Conservation (phyloP, 495 filamentous ascomycete species). For the Symbiotaphrina buchneri region DNA sequence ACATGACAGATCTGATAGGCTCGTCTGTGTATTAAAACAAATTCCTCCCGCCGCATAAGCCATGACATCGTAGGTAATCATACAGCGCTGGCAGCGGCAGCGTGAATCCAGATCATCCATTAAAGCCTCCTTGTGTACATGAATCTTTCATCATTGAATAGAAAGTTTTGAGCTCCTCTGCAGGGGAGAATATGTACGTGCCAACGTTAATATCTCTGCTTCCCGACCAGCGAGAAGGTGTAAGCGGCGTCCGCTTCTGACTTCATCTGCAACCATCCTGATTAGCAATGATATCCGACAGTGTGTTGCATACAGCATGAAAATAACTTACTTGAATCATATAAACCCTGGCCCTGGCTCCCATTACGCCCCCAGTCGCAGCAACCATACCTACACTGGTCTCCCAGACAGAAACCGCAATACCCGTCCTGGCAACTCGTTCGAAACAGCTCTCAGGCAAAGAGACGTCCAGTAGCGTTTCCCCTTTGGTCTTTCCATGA, state of each 20-base stretch:
- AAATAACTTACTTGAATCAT: constrained; percentile 40
- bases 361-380: constrained; percentile 43
- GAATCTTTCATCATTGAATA: too few relatives aligned
- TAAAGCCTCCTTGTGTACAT: too few relatives aligned
- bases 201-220: constrained; percentile 11
- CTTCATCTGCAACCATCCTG: constrained; percentile 6
- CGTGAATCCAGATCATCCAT: too few relatives aligned
- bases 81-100: too few relatives aligned
- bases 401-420: constrained; percentile 73
- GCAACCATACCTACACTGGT: constrained; percentile 48
- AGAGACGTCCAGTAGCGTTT: constrained; percentile 60
- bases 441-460: constrained; percentile 70
- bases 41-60: too few relatives aligned
- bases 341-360: constrained; percentile 50
- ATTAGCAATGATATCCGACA: constrained; percentile 3
- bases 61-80: too few relatives aligned
- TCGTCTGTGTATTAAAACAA: too few relatives aligned
- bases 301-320: not conserved
- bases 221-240: constrained; percentile 12
- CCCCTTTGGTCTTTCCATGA: constrained; percentile 36
- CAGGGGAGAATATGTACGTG: too few relatives aligned
- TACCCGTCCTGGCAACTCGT: constrained; percentile 56
- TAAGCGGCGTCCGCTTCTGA: constrained; percentile 11
- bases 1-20: too few relatives aligned
- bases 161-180: too few relatives aligned